Conservation (phyloP, 345 rosid genomes). For the Lagerstroemia speciosa region DNA sequence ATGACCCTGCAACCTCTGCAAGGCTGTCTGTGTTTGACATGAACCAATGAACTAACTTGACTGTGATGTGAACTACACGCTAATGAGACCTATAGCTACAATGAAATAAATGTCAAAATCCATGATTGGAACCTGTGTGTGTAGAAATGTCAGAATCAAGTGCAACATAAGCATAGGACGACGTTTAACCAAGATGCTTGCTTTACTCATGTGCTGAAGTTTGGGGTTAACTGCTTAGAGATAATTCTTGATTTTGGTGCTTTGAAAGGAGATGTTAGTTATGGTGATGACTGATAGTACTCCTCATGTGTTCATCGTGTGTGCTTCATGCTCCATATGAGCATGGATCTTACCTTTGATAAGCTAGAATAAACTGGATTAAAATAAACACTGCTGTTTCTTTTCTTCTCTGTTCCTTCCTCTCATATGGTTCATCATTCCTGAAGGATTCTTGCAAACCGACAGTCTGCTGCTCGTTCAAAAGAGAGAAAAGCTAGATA, state of each 20-base stretch:
- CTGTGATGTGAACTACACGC: not conserved
- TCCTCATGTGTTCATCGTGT: too few relatives aligned
- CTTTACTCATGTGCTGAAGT: not conserved
- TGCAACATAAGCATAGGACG: too few relatives aligned
- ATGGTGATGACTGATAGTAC: not conserved
- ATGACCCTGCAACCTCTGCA: too few relatives aligned
- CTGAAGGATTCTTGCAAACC: conserved; percentile 73
- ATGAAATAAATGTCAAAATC: not conserved
- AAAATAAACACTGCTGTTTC: not conserved
- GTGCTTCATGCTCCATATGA: not conserved
- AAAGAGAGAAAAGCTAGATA: conserved; percentile 78
- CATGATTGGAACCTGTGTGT: not conserved
- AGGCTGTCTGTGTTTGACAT: not conserved
- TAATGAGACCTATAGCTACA: not conserved
- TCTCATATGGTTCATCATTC: not conserved
- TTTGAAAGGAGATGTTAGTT: not conserved
- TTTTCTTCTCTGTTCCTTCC: not conserved
- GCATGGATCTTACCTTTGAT: not conserved
- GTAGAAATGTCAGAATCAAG: not conserved
- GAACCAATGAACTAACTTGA: not conserved
- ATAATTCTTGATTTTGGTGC: not conserved
- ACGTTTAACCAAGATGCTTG: too few relatives aligned
- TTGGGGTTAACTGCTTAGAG: not conserved
- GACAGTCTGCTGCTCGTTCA: conserved; percentile 80
- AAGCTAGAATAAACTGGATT: not conserved